Evolutionary conservation across 495 filamentous ascomycete genomes (phyloP).

Genomic region (Neurospora sp.): DNA sequence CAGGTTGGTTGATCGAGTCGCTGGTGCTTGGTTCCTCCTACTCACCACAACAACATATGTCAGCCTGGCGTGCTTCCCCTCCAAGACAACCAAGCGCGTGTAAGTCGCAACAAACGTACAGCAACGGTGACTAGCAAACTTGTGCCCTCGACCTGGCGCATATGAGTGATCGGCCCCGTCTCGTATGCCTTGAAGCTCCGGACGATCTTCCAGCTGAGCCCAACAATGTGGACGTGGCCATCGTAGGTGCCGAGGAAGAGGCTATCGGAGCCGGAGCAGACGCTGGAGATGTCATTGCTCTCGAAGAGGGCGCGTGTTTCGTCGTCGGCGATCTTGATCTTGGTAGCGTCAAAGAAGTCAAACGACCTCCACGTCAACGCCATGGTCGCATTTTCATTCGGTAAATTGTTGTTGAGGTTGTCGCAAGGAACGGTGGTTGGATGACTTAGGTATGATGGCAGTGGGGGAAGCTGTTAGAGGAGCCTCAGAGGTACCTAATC

Average conservation of each 20-base stretch:
- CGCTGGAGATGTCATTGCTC: conserved; percentile 39
- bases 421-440: neutral
- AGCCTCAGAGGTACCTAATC: conserved; percentile 1
- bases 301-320: conserved; percentile 39
- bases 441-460: neutral
- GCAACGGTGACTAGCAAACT: conserved; percentile 78
- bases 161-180: conserved; percentile 70
- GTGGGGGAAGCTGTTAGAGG: neutral
- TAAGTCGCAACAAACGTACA: conserved; percentile 15
- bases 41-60: neutral
- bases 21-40: conserved; percentile 65
- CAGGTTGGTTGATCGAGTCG: conserved; percentile 47
- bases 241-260: conserved; percentile 80
- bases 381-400: conserved; percentile 23
- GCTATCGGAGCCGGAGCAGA: conserved; percentile 82
- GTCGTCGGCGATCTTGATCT: conserved; percentile 70
- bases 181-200: conserved; percentile 83
- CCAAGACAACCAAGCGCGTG: neutral
- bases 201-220: conserved; percentile 74
- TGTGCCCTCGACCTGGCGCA: conserved; percentile 87
- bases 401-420: neutral
- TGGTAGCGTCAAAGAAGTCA: conserved; percentile 94
- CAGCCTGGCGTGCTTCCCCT: neutral
- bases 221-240: conserved; percentile 78
- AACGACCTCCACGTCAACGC: conserved; percentile 82